phyloP scores from a whole-genome alignment of 2,329 filamentous ascomycete genomes.

The Colletotrichum siamense region DNA sequence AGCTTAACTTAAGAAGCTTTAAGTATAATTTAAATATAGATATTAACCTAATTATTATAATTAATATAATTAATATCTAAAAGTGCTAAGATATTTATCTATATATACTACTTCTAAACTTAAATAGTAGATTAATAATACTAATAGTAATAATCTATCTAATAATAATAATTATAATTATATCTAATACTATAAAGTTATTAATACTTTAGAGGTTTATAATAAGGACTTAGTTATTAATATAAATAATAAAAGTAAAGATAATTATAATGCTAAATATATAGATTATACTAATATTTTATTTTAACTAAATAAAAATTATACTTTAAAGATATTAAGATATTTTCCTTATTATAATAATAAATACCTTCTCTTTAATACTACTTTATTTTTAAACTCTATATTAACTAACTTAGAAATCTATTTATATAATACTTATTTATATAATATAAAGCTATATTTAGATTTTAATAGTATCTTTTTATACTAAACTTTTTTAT shows the following conservation, averaged over 20 bases:
- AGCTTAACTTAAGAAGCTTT: background rate
- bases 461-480: no score
- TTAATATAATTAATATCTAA: background rate
- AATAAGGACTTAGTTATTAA: no score
- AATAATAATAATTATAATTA: no score
- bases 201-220: no score
- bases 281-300: background rate
- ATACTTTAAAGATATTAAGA: background rate
- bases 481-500: no score
- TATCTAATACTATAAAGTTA: no score
- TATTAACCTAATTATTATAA: background rate
- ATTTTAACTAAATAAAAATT: background rate
- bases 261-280: background rate
- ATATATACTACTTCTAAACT: background rate
- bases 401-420: background rate
- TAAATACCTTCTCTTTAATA: background rate
- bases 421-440: background rate
- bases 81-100: background rate
- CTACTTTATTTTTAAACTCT: background rate
- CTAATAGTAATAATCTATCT: no score
- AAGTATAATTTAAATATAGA: background rate
- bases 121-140: background rate
- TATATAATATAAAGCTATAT: background rate
- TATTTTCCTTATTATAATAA: background rate
- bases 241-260: background rate